A percentile compares a stretch with the other conserved stretches of the same genome.
Conservation (phyloP, 345 rosid genomes). For the Physaria fendleri region DNA sequence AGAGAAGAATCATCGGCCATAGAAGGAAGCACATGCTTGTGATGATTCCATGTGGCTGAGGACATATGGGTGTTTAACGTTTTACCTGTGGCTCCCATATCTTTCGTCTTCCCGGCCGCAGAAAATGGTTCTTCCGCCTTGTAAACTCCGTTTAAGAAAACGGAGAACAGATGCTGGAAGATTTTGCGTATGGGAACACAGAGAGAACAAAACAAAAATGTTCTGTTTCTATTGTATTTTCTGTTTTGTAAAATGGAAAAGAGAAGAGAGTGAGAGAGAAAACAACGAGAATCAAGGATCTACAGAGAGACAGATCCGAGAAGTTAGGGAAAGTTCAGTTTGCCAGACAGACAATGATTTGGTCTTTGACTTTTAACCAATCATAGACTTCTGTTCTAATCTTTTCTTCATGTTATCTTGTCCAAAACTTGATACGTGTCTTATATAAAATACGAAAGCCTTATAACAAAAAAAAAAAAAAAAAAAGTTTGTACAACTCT, state of each 20-base stretch:
- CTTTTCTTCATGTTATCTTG: constrained; percentile 6
- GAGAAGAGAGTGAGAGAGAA: not conserved
- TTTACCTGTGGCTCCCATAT: constrained; percentile 22
- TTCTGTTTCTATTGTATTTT: not conserved
- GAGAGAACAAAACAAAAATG: constrained; percentile 1
- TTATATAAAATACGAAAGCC: too few relatives aligned
- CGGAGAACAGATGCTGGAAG: constrained; percentile 26
- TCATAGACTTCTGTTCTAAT: constrained; percentile 20
- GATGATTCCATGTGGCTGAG: constrained; percentile 4
- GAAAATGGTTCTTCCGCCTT: constrained; percentile 18
- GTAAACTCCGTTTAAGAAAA: constrained; percentile 6
- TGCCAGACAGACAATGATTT: constrained; percentile 7
- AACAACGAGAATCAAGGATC: constrained; percentile 12
- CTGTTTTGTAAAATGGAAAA: not conserved
- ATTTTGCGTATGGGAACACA: constrained; percentile 20
- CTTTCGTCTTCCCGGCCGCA: not conserved
- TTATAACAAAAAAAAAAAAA: too few relatives aligned
- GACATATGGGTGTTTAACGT: not conserved
- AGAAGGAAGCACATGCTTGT: constrained; percentile 11
- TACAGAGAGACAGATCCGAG: constrained; percentile 9
- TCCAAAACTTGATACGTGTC: too few relatives aligned
- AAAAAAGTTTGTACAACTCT: too few relatives aligned
- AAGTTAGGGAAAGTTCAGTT: constrained; percentile 4
- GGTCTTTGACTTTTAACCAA: constrained; percentile 12
- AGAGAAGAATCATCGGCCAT: constrained; percentile 9